Evolutionary conservation across 106 monocot species (phyloP), one percentile per base, ranked within the genome.

Genomic region (Dendrobium nobile): DNA sequence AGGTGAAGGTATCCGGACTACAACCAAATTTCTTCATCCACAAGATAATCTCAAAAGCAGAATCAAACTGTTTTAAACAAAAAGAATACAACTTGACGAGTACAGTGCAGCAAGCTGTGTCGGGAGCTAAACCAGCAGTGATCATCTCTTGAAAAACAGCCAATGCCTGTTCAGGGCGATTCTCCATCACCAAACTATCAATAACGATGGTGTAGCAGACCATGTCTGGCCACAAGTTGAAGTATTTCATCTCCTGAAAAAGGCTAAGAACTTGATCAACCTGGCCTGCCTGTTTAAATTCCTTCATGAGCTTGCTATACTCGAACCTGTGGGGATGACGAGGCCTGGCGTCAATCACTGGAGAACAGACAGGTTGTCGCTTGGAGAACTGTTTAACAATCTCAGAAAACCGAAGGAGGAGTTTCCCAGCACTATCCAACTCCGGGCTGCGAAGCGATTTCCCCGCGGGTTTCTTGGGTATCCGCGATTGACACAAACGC

Each of bases 61-160:
- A 54, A 55, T 83, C 82, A 64, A 87, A 87, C 33, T 70, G 67
- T 68, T 77, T 83, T 48, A 47, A 45, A 58, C 41, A 82, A 41
- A 58, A 85, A 82, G 83, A 85, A 76, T 87, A 75, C 83, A 91
- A 19, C 77, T 89, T 89, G 4, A 91, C 77, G 41, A 89, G 44
- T 26, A 91, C 84, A 9, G 87, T 89, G 78, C 73, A 89, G 43
- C 84, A 81, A 26, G 83, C 78, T 20, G 75, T 47, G 70, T 89
- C 83, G 9, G 83, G 85, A 19, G 61, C 11, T 26, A 89, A n/a
- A 7, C 86, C 87, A 8, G 78, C 56, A 2, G 61, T 37, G 18
- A 82, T 28, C 91, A 91, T 87, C 75, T 85, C 89, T 9, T 85
- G 84, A 54, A 91, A 87, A 76, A 85, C 41, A 11, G 77, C 79